Base-by-base conservation (phyloP, 2,329 filamentous ascomycete species). In the Phialophora expanda region DNA sequence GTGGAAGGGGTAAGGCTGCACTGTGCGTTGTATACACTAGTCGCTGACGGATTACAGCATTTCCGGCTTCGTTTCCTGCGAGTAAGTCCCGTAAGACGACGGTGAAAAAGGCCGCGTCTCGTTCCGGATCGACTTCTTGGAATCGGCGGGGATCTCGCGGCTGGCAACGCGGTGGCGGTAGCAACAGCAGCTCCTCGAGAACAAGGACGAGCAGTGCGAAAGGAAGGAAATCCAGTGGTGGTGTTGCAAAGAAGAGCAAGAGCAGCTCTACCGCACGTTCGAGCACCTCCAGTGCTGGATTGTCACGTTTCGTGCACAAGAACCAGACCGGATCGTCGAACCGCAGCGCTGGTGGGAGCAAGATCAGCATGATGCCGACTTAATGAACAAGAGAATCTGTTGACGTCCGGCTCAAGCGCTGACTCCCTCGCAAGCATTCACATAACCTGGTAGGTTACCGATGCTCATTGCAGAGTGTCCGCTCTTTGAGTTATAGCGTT, bases 321-420 rank as follows among this genome's bases (percentile, higher is more conserved):
- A 64, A 62, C 24, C 61, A 60, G 38, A 22, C 28, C 11, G 60
- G 50, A 41, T 56, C 34, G 6, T 62, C 60, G n/a, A 48, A 17
- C 12, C 50, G 51, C 17, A 48, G 34, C 24, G 51, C 30, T 30
- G 59, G 53, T 38, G 48, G 70, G 38, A 73, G 74, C 51, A 56
- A 56, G 44, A 78, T 79, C 67, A 74, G 73, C 26, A 76, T 78
- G 75, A 79, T 79, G 77, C 77, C 77, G 17, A 75, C 72, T 24
- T 78, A 67, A 76, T 51, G 11, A 17, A 55, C 22, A 55, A 7
- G n/a, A 22, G 51, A 12, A 56, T 17, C 12, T 22, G 24, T 24
- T n/a, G 48, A 32, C 50, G 53, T 11, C 12, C 48, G 20, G 28
- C 53, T 60, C 7, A 38, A 22, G 34, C 48, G 48, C 20, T 2